A percentile compares a stretch with the other conserved stretches of the same genome.
Evolutionary conservation across 352 stramenopile species (phyloP).

Genomic region (Stramenopiles sp.): DNA sequence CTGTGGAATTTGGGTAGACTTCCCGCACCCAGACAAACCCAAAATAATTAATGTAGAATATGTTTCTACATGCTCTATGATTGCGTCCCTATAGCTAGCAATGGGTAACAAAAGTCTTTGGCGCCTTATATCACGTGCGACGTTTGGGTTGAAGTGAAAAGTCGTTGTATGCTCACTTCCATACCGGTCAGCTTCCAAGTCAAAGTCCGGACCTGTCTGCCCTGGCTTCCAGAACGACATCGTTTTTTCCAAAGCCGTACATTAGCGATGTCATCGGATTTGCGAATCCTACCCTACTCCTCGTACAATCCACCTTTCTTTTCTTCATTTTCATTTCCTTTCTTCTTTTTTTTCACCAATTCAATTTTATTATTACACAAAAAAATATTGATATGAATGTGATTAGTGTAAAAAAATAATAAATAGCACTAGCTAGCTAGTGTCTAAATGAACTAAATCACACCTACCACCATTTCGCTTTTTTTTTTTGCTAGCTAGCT

Average conservation of each 20-base stretch:
- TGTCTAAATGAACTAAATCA: no score
- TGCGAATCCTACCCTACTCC: no score
- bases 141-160: background rate
- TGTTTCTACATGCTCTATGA: background rate
- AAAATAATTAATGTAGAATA: constrained; percentile 41
- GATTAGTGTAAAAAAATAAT: no score
- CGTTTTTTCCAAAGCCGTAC: background rate
- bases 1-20: constrained; percentile 68
- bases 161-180: background rate
- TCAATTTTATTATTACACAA: no score
- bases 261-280: no score
- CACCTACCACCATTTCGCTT: no score
- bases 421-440: no score
- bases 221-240: background rate
- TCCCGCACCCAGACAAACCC: constrained; percentile 63
- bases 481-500: no score
- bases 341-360: no score
- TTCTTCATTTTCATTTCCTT: no score
- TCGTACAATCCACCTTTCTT: no score
- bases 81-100: background rate
- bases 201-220: background rate
- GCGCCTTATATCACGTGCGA: background rate
- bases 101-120: constrained; percentile 4
- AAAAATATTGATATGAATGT: no score
- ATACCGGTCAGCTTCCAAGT: background rate